phyloP scores from a whole-genome alignment of 2,329 filamentous ascomycete genomes.

The Dactylellina parvicollis region DNA sequence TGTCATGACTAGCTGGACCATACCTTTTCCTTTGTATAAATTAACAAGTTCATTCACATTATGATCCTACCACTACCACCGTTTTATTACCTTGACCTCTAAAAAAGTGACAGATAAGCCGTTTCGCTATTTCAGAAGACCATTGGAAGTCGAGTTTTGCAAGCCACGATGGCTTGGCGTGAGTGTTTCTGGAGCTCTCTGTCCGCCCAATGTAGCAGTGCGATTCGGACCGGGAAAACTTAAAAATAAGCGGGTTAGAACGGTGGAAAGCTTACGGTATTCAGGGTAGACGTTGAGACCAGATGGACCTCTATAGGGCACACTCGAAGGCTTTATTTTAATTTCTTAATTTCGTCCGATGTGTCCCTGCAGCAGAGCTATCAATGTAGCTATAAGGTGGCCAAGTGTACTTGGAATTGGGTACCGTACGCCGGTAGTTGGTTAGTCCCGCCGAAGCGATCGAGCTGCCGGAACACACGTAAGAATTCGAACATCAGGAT shows the following conservation, averaged over 20 bases:
- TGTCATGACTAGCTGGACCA: not conserved
- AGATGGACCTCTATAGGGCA: not conserved
- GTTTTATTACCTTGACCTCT: no score
- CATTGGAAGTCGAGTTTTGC: no score
- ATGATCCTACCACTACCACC: slow-evolving; percentile 18
- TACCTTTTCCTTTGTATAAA: slow-evolving; percentile 3
- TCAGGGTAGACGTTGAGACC: slow-evolving; percentile 15
- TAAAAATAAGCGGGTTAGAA: slow-evolving; percentile 1
- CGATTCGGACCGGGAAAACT: slow-evolving; percentile 34
- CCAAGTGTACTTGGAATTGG: not conserved
- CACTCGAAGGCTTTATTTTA: not conserved
- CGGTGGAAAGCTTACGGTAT: not conserved
- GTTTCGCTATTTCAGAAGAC: not conserved
- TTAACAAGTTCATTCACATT: slow-evolving; percentile 22
- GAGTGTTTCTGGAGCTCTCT: not conserved
- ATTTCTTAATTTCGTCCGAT: slow-evolving; percentile 7
- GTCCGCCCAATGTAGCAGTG: slow-evolving; percentile 20
- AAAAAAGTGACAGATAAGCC: slow-evolving; percentile 8
- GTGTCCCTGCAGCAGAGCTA: no score
- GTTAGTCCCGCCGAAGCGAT: not conserved
- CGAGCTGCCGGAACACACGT: not conserved
- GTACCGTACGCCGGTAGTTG: not conserved
- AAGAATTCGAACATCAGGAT: no score
- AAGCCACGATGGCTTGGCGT: slow-evolving; percentile 3
- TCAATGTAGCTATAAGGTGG: no score